A percentile compares a stretch with the other conserved stretches of the same genome.
These are phyloP conservation scores for Oxytropis ochrocephala DNA, from an alignment of 306 rosid species.

Conservation along the genomic window DNA sequence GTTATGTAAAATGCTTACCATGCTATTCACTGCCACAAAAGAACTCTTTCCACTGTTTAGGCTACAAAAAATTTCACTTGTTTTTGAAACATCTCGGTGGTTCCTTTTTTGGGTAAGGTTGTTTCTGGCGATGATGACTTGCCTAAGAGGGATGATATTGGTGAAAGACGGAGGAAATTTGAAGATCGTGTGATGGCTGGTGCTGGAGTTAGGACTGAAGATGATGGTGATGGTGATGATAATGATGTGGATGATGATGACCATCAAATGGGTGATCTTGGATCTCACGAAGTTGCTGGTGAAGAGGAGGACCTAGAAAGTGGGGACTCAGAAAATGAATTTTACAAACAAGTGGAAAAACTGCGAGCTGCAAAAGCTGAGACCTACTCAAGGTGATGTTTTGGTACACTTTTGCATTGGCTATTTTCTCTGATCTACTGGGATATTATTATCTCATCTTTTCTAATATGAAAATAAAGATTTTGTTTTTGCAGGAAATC, in stretches of 20 bases:
- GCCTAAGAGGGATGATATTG: constrained; percentile 69
- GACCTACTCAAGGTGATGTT: constrained; percentile 48
- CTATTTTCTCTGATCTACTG: background rate
- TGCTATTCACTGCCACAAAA: background rate
- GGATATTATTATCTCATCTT: background rate
- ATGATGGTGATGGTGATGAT: constrained; percentile 30
- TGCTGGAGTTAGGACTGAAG: constrained; percentile 53
- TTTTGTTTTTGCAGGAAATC: constrained; percentile 37
- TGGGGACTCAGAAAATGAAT: constrained; percentile 64
- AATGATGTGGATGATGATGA: constrained; percentile 19
- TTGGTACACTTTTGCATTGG: background rate
- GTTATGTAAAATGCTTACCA: background rate
- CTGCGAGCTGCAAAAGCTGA: constrained; percentile 47
- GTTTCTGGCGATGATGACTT: constrained; percentile 90
- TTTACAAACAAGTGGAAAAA: constrained; percentile 52
- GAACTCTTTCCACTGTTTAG: background rate
- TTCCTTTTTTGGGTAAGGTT: constrained; percentile 39
- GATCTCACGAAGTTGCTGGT: constrained; percentile 23
- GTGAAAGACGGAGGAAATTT: constrained; percentile 64
- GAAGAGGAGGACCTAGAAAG: constrained; percentile 37
- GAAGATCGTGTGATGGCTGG: constrained; percentile 64
- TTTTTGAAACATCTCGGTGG: background rate
- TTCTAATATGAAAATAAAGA: background rate
- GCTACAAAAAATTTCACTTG: background rate
- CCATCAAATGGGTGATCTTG: constrained; percentile 20